phyloP scores from a whole-genome alignment of 129 eudicot species.

The Helianthus tuberosus region DNA sequence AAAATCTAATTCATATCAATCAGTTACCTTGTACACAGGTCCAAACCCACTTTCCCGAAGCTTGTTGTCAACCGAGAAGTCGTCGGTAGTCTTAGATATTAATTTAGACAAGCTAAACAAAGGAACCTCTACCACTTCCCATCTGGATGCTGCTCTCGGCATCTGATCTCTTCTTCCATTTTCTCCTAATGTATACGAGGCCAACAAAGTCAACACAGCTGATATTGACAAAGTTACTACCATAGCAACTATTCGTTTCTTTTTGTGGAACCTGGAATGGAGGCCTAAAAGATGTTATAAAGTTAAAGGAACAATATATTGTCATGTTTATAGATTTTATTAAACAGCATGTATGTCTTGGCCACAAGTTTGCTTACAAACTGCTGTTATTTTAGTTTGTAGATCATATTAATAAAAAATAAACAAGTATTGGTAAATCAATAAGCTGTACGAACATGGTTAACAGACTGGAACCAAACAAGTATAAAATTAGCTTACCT shows the following conservation, averaged over 20 bases:
- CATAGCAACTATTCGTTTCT: constrained; percentile 20
- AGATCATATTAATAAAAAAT: background rate
- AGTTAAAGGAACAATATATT: background rate
- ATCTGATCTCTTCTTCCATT: constrained; percentile 20
- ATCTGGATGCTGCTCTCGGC: too few species aligned
- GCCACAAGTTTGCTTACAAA: too few species aligned
- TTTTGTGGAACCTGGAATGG: constrained; percentile 9
- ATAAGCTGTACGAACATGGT: background rate
- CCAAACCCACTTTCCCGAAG: too few species aligned
- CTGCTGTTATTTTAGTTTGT: background rate
- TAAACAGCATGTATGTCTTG: background rate
- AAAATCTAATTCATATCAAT: too few species aligned
- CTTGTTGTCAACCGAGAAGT: too few species aligned
- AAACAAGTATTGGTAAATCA: background rate
- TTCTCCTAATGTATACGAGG: constrained; percentile 16
- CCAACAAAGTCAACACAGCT: constrained; percentile 17
- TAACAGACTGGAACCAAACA: background rate
- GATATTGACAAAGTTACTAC: constrained; percentile 17
- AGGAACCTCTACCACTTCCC: too few species aligned
- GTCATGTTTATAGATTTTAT: background rate
- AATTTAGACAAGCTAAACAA: too few species aligned
- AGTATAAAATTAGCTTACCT: constrained; percentile 8
- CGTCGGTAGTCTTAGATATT: too few species aligned
- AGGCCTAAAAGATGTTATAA: background rate
- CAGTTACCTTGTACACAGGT: too few species aligned